These are phyloP conservation scores for Rhizopus sp. DNA, from an alignment of 371 early-diverging fungal species.

Conservation along the genomic window DNA sequence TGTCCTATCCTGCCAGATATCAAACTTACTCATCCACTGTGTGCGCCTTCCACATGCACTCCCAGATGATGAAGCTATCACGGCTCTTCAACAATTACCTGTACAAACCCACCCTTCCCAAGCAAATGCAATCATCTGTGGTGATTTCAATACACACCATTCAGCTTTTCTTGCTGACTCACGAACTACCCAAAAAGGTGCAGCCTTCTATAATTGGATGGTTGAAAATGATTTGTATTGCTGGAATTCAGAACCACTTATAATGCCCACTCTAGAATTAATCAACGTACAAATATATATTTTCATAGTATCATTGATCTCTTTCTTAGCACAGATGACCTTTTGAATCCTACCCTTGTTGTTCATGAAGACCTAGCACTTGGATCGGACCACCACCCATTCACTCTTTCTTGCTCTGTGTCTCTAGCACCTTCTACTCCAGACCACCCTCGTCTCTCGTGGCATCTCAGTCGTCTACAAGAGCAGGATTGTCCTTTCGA, in stretches of 20 bases:
- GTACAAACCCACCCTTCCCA: constrained; percentile 1
- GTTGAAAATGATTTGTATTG: background rate
- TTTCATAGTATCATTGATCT: constrained; percentile 6
- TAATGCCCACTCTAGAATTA: background rate
- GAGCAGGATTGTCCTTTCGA: background rate
- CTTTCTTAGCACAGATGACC: background rate
- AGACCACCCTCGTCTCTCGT: constrained; percentile 6
- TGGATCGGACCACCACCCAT: constrained; percentile 5
- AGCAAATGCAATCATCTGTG: constrained; percentile 11
- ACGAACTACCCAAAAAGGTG: background rate
- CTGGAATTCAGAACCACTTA: background rate
- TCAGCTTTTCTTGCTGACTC: constrained; percentile 6
- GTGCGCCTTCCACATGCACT: constrained; percentile 3
- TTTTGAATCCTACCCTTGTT: background rate
- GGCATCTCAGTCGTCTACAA: constrained; percentile 5
- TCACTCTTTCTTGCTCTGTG: constrained; percentile 1
- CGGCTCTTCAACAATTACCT: background rate
- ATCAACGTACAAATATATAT: background rate
- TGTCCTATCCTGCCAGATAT: constrained; percentile 5
- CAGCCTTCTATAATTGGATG: background rate
- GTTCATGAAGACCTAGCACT: background rate
- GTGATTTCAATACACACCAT: constrained; percentile 15
- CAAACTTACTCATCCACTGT: constrained; percentile 4
- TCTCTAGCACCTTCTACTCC: background rate
- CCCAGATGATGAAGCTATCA: too few species aligned